These are phyloP conservation scores for Clarkia xantiana DNA, from an alignment of 345 rosid genomes.

Conservation along the genomic window DNA sequence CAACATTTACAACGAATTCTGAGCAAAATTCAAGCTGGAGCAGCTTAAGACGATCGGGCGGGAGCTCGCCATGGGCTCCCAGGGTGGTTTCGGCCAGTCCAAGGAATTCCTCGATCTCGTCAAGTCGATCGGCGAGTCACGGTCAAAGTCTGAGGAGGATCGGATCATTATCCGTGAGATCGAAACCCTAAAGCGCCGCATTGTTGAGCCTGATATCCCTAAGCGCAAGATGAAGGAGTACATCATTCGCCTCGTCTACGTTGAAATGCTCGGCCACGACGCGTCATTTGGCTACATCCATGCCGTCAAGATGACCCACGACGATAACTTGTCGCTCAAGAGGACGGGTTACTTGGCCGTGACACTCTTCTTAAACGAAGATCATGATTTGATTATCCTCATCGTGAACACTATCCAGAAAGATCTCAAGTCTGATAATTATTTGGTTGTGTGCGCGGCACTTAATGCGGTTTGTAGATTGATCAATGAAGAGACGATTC, in stretches of 20 bases:
- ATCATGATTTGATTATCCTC: slow-evolving; percentile 83
- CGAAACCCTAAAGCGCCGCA: slow-evolving; percentile 75
- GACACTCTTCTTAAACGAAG: slow-evolving; percentile 81
- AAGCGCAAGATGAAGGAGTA: slow-evolving; percentile 94
- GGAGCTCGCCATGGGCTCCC: slow-evolving; percentile 99
- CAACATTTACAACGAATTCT: neutral
- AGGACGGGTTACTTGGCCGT: slow-evolving; percentile 95
- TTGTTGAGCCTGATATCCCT: slow-evolving; percentile 77
- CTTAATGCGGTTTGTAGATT: slow-evolving; percentile 77
- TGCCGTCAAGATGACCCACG: slow-evolving; percentile 99
- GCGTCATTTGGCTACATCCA: slow-evolving; percentile 97
- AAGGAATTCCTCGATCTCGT: slow-evolving; percentile 93
- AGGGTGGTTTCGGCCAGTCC: slow-evolving; percentile 90
- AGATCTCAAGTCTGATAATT: slow-evolving; percentile 89
- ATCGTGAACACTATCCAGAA: slow-evolving; percentile 95
- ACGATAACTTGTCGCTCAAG: slow-evolving; percentile 60
- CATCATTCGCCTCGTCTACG: slow-evolving; percentile 70
- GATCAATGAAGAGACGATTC: slow-evolving; percentile 97
- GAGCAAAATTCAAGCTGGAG: slow-evolving; percentile 35
- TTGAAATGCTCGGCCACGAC: slow-evolving; percentile 98
- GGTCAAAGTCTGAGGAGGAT: slow-evolving; percentile 98
- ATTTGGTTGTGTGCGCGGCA: slow-evolving; percentile 74
- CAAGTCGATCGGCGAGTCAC: slow-evolving; percentile 94
- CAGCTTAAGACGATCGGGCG: slow-evolving; percentile 91
- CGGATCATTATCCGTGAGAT: slow-evolving; percentile 87